A percentile compares a stretch with the other conserved stretches of the same genome.
Evolutionary conservation across 2,329 filamentous ascomycete genomes (phyloP).

Genomic region (Trichoderma sp.): DNA sequence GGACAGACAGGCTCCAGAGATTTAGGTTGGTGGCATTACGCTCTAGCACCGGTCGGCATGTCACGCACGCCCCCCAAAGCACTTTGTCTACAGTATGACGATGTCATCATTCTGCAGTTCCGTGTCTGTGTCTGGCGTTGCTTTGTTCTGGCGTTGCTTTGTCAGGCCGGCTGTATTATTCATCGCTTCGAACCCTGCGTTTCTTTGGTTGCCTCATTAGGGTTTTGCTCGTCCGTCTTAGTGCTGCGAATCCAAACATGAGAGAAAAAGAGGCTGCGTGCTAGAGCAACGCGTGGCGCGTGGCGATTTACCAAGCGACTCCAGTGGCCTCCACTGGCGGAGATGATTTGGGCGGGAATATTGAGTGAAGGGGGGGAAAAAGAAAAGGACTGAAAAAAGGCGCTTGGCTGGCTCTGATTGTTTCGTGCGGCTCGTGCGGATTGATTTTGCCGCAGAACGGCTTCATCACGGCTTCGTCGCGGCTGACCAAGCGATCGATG

Average conservation of each 20-base stretch:
- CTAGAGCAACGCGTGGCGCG: constrained; percentile 3
- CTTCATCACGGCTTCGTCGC: background rate
- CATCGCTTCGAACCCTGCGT: background rate
- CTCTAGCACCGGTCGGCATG: constrained; percentile 2
- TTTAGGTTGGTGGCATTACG: constrained; percentile 9
- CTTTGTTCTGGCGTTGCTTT: background rate
- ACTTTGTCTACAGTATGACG: background rate
- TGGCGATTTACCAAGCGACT: constrained; percentile 1
- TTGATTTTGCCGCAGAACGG: background rate
- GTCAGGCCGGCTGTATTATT: background rate
- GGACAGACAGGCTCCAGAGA: constrained; percentile 1
- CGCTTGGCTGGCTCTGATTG: background rate
- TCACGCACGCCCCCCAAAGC: background rate
- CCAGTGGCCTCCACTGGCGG: background rate
- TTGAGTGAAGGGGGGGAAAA: background rate
- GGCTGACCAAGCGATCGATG: background rate
- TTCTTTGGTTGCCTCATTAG: background rate
- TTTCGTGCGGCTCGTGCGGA: background rate
- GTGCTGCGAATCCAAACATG: background rate
- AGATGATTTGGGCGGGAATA: background rate
- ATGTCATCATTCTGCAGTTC: background rate
- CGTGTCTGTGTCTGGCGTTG: background rate
- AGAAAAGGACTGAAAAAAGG: background rate
- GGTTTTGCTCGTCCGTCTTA: background rate
- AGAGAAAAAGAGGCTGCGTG: constrained; percentile 1